Base-by-base conservation (phyloP, 129 eudicot genomes). In the Escallonia herrerae region DNA sequence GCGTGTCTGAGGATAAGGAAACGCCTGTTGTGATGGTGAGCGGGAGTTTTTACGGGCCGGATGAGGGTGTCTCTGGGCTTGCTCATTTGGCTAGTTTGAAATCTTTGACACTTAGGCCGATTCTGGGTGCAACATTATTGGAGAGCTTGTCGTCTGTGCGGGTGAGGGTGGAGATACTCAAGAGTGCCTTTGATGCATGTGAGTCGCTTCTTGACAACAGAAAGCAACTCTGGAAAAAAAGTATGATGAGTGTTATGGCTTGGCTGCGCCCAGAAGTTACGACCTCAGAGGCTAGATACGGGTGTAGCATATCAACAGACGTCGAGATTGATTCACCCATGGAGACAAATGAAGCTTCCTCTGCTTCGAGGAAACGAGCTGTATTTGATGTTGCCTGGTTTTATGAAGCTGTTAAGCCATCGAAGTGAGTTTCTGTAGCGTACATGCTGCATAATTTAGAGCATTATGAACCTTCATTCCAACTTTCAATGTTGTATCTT, bases 331-430 rank as follows among this genome's bases (percentile, higher is more conserved):
- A 66, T 67, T 47, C 60, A 46, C 33, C 68, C 47, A 15, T 56
- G 58, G 80, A 70, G 38, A 41, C 41, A 7, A 69, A 76, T 67
- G 82, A 67, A 66, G 82, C 73, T 67, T 58, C 83, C 39, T 15
- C 63, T 68, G 77, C 64, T 62, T 39, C 65, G 6, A 77, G 68
- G 54, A 80, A 83, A 67, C 75, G 50, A 49, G 76, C 80, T 46
- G 82, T 75, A 76, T 89, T 94, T 46, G 95, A 94, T 65, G 86
- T 77, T 48, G 76, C 82, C 58, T 75, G 95, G 52, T 94, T 94
- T 73, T 94, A 89, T 72, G 99, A 94, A 74, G 99, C 99, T 60
- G 84, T 94, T 61, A 89, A 89, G 74, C 97, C 97, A 67, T 89
- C 99, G 67, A 94, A 94, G 99, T 94, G 81, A 89, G 99, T 80